Conservation (phyloP, 495 filamentous ascomycete genomes). For the Talaromyces liani region DNA sequence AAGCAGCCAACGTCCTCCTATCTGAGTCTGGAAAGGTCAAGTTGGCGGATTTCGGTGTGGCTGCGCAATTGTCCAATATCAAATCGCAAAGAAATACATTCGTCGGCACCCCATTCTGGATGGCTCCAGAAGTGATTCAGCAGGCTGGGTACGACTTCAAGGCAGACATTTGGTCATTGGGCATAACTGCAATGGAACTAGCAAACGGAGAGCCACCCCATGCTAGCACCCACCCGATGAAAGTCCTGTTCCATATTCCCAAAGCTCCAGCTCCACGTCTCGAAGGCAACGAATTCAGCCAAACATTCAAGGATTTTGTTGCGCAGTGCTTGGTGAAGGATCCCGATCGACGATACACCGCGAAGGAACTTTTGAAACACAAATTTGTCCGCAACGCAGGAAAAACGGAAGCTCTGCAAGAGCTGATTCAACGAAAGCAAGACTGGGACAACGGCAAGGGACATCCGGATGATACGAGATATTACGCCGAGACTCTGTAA, state of each 20-base stretch:
- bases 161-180: constrained; percentile 96
- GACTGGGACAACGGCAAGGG: constrained; percentile 63
- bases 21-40: constrained; percentile 89
- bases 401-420: constrained; percentile 74
- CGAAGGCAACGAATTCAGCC: constrained; percentile 78
- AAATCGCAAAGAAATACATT: constrained; percentile 98
- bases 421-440: constrained; percentile 79
- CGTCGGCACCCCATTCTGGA: constrained; percentile 99
- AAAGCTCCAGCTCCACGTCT: constrained; percentile 81
- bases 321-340: constrained; percentile 85
- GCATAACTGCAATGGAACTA: constrained; percentile 93
- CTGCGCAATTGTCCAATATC: constrained; percentile 92
- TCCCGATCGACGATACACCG: constrained; percentile 72
- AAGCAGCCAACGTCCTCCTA: constrained; percentile 87
- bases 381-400: constrained; percentile 81
- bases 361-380: constrained; percentile 84
- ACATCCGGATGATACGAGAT: constrained; percentile 55
- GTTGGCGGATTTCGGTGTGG: constrained; percentile 95
- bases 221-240: constrained; percentile 92
- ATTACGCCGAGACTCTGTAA: constrained; percentile 83
- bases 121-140: constrained; percentile 98
- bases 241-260: constrained; percentile 94
- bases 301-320: constrained; percentile 90
- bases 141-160: constrained; percentile 96
- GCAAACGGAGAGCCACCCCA: constrained; percentile 89